Evolutionary conservation across 352 stramenopile genomes (phyloP).

Genomic region (Phytophthora crassamura): DNA sequence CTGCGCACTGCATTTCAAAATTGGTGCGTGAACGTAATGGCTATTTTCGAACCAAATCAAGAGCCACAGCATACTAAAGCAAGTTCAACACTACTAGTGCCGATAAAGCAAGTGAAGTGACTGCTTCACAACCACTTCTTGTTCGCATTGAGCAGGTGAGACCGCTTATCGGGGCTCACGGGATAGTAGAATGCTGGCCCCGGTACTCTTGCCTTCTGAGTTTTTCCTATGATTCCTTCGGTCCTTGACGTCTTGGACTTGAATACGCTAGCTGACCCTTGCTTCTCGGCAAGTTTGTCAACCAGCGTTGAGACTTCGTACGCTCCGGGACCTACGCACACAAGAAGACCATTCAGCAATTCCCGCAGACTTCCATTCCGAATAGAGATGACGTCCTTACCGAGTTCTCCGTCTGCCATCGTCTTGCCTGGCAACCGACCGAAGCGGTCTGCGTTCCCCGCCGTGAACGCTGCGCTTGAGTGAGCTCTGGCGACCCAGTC

Average conservation of each 20-base stretch:
- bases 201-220: conserved; percentile 36
- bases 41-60: no score
- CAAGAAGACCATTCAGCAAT: neutral
- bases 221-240: conserved; percentile 18
- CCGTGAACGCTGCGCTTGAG: conserved; percentile 69
- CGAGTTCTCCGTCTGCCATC: conserved; percentile 54
- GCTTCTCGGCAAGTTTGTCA: conserved; percentile 29
- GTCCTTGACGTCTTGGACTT: conserved; percentile 49
- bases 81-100: no score
- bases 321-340: conserved; percentile 53
- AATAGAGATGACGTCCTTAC: conserved; percentile 22
- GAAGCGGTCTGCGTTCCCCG: conserved; percentile 64
- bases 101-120: no score
- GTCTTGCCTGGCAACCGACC: conserved; percentile 46
- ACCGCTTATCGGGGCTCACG: conserved; percentile 57
- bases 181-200: conserved; percentile 77
- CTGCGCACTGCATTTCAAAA: no score
- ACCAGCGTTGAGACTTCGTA: conserved; percentile 49
- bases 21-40: no score
- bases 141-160: conserved; percentile 77
- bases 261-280: conserved; percentile 41
- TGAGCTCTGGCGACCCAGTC: conserved; percentile 70
- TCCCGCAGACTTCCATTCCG: conserved; percentile 4
- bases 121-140: conserved; percentile 77
- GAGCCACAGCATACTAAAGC: no score